Base-by-base conservation (phyloP, 2,329 filamentous ascomycete species). In the Fusarium nisikadoi region DNA sequence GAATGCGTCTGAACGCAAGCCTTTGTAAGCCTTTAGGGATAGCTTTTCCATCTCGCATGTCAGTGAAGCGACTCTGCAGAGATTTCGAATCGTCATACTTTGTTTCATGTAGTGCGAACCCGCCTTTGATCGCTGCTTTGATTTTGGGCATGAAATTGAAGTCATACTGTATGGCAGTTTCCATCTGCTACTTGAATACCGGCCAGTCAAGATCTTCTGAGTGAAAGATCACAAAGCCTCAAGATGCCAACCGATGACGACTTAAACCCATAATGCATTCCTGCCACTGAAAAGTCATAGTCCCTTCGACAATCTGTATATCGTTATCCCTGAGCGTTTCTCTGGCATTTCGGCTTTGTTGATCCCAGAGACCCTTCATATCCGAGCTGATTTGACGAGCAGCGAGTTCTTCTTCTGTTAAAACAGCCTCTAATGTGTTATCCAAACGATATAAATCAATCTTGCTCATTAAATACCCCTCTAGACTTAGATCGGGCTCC, bases 401-500 rank as follows among this genome's bases (percentile, higher is more conserved):
- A 38, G 36, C 17, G 27, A 53, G 8, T 11, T 53, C 35, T 5
- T 17, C n/a, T 27, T 13, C 23, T 16, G 14, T 47, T 11, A 56
- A 23, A 56, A 2, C 29, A 56, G 39, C 23, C 25, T 56, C 17
- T 46, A 10, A 5, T 5, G 3, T 8, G 8, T 31, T 17, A 19
- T 11, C 8, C 1, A 54, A 5, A 14, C 17, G 10, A 12, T 9
- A 8, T 19, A 6, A 3, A 6, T 45, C n/a, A 8, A 7, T 6
- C 12, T 6, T 35, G 11, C 10, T 35, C n/a, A 27, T 17, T n/a
- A 3, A 13, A 13, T 12, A 14, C 13, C 29, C 35, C 6, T 14
- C 14, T 25, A 20, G 13, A 12, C 19, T 4, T 20, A 12, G 31
- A 6, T 27, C 23, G 25, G 31, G 19, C 20, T 31, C 11, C 20